These are phyloP conservation scores for Ustilago xerochloae DNA, from an alignment of 1,284 basidiomycete species.

Conservation along the genomic window DNA sequence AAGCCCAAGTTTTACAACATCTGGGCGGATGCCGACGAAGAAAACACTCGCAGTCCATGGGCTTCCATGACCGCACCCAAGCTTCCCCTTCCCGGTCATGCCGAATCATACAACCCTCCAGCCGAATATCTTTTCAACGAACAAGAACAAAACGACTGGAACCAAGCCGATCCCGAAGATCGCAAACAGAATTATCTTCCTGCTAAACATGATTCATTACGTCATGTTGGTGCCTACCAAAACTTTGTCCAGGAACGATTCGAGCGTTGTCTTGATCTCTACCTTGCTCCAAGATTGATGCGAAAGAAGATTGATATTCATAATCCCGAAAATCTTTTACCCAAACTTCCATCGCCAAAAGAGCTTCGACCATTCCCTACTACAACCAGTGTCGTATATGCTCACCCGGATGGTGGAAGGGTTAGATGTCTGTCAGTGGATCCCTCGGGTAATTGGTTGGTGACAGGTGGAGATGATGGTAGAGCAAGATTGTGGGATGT, in stretches of 20 bases:
- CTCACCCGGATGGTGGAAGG: conserved; percentile 75
- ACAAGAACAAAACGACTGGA: conserved; percentile 85
- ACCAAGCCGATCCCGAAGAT: conserved; percentile 86
- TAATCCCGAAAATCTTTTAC: conserved; percentile 84
- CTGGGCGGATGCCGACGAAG: conserved; percentile 77
- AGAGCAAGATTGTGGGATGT: conserved; percentile 91
- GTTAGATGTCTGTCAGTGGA: conserved; percentile 84
- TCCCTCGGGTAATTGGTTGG: conserved; percentile 88
- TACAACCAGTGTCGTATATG: conserved; percentile 79
- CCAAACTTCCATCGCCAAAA: conserved; percentile 92
- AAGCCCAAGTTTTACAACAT: conserved; percentile 87
- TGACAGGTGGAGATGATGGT: conserved; percentile 91
- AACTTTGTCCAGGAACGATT: conserved; percentile 94
- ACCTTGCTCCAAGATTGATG: conserved; percentile 88
- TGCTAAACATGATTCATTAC: conserved; percentile 84
- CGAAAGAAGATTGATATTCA: conserved; percentile 67
- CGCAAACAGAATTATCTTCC: conserved; percentile 90
- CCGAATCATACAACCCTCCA: conserved; percentile 98
- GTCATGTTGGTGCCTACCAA: conserved; percentile 90
- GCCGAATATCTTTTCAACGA: conserved; percentile 95
- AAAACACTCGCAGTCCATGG: conserved; percentile 60
- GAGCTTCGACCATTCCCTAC: conserved; percentile 95
- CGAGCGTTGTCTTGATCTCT: conserved; percentile 92
- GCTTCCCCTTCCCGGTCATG: conserved; percentile 85
- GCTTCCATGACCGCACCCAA: conserved; percentile 87